Evolutionary conservation across 2,329 filamentous ascomycete species (phyloP), one percentile per base, ranked within the genome.

Genomic region (Botrytis cinerea): DNA sequence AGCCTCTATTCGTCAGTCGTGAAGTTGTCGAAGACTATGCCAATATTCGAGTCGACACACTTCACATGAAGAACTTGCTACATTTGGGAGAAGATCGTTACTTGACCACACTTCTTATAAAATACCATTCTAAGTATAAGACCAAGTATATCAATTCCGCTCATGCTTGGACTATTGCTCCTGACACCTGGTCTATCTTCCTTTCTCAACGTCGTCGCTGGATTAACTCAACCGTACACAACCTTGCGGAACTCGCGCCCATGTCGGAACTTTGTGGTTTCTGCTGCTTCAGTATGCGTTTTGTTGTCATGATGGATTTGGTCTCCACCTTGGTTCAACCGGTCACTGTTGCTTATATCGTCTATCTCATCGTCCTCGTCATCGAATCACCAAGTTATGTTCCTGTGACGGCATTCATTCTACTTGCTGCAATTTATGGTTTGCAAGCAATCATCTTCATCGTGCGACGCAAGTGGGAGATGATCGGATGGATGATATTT

Each of bases 221-320:
- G 96, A 99, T 99, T 84, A 99, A 99, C 87, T 98, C 95, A 73
- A 99, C 96, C 0, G 93, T 99, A 70, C 96, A 99, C 87, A 99
- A 99, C 83, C 87, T 99, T 75, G 93, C 97, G 76, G 96, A 99
- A 82, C 91, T 99, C 75, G 95, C 98, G 76, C 95, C 95, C 9
- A 87, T 99, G 83, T 90, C 92, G 75, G 93, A 98, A 82, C 92
- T 99, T 69, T 99, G 96, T 83, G 96, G 96, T 84, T 99, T 99
- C 91, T 99, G 96, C 87, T 99, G 96, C 85, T 99, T 99, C 87
- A 97, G 93, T 83, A 99, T 99, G 96, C 92, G 96, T 80, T 99
- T 99, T 83, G 89, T 99, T 74, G 95, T 99, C 78, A 97, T 99
- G 80, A 83, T 99, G 78, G 96, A 99, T 83, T 86, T 99, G 78